phyloP scores from a whole-genome alignment of 257 asterid genomes.

The Solanum chilense region DNA sequence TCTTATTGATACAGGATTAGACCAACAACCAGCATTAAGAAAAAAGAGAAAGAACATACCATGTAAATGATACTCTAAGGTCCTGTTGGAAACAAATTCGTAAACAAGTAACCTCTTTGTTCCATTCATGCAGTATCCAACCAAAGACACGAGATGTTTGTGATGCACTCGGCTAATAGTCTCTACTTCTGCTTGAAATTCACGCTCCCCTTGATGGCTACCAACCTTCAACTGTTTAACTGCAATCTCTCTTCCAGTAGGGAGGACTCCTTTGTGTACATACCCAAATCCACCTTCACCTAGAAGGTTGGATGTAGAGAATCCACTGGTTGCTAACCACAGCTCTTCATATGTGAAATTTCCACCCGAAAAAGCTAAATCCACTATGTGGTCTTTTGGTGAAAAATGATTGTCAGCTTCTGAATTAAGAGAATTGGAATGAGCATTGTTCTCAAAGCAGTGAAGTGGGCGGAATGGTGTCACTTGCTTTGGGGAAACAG shows the following conservation, averaged over 20 bases:
- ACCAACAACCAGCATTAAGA: neutral
- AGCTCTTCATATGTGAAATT: conserved; percentile 40
- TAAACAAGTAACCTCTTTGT: conserved; percentile 46
- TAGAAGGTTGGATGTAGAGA: conserved; percentile 30
- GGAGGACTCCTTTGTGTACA: conserved; percentile 63
- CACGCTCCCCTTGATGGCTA: conserved; percentile 58
- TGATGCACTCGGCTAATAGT: conserved; percentile 60
- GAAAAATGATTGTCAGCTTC: conserved; percentile 1
- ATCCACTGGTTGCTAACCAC: conserved; percentile 37
- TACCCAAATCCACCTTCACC: conserved; percentile 73
- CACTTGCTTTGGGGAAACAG: neutral
- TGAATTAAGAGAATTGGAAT: neutral
- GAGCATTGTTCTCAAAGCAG: neutral
- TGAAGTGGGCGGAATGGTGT: neutral
- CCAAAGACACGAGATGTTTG: conserved; percentile 52
- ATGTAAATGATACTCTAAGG: conserved; percentile 53
- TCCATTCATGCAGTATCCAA: conserved; percentile 53
- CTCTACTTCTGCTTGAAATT: conserved; percentile 64
- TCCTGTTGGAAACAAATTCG: conserved; percentile 39
- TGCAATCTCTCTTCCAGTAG: conserved; percentile 42
- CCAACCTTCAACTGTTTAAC: conserved; percentile 49
- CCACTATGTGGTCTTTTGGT: neutral
- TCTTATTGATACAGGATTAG: neutral
- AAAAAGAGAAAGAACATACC: conserved; percentile 18
- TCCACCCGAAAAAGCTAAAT: neutral